Conservation (phyloP, 2,329 filamentous ascomycete species). For the Diaporthe destruens region DNA sequence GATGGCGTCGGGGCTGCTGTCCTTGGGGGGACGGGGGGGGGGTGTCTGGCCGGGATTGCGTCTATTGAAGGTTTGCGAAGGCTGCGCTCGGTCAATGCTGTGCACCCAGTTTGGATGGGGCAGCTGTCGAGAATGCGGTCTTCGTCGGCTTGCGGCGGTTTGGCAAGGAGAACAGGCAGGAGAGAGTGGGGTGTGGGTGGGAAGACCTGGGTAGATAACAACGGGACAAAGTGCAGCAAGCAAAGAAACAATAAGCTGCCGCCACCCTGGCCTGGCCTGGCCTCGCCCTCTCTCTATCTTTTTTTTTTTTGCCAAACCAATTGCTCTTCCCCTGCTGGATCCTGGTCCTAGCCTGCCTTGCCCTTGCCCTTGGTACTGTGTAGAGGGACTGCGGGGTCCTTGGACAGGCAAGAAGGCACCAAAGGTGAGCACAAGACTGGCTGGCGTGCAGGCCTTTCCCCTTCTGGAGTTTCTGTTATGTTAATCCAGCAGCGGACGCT, state of each 20-base stretch:
- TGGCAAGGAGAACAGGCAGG: constrained; percentile 26
- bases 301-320: not conserved
- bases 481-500: constrained; percentile 8
- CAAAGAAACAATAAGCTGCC: constrained; percentile 4
- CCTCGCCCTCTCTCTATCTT: not conserved
- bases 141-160: constrained; percentile 43
- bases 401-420: constrained; percentile 1
- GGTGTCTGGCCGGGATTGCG: constrained; percentile 6
- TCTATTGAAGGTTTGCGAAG: constrained; percentile 34
- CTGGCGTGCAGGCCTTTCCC: constrained; percentile 25
- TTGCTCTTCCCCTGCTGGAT: constrained; percentile 6
- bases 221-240: not conserved
- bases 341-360: constrained; percentile 4
- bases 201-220: constrained; percentile 24
- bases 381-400: constrained; percentile 23
- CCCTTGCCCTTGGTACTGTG: not conserved
- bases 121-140: constrained; percentile 33
- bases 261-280: not conserved
- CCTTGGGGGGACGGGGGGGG: not conserved
- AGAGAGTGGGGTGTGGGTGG: constrained; percentile 33
- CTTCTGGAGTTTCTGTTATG: constrained; percentile 30
- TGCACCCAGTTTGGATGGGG: constrained; percentile 25
- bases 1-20: constrained; percentile 30
- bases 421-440: constrained; percentile 20
- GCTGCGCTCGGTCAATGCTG: constrained; percentile 33